phyloP scores from a whole-genome alignment of 139 green algal species.

The Micractinium conductrix region DNA sequence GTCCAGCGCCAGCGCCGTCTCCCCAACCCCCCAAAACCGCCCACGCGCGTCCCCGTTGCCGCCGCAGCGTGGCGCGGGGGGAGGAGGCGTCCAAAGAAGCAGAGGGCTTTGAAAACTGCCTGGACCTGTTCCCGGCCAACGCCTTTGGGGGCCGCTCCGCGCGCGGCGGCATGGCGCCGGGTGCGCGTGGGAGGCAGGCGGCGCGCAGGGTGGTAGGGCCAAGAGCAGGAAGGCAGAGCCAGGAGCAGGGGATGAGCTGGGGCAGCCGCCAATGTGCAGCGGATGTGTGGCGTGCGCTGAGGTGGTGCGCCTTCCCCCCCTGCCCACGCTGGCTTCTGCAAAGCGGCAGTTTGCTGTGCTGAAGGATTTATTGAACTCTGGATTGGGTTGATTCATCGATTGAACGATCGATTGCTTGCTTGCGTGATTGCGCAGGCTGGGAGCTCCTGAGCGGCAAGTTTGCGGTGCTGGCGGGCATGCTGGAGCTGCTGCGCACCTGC shows the following conservation, averaged over 20 bases:
- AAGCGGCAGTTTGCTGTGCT: neutral
- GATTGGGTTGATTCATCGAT: neutral
- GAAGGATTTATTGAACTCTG: neutral
- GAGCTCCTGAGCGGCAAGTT: conserved; percentile 52
- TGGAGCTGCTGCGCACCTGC: conserved; percentile 79
- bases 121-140: conserved; percentile 79
- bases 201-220: too few species aligned
- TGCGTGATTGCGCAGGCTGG: conserved; percentile 23
- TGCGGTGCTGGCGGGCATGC: conserved; percentile 84
- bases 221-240: too few species aligned
- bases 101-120: conserved; percentile 80
- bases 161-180: conserved; percentile 54
- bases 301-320: neutral
- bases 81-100: conserved; percentile 36
- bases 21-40: too few species aligned
- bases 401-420: neutral
- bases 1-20: too few species aligned
- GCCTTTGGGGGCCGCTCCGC: conserved; percentile 81
- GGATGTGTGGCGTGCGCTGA: neutral
- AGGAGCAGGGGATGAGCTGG: too few species aligned
- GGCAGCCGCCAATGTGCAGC: too few species aligned
- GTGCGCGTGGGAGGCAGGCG: neutral
- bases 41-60: too few species aligned
- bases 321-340: neutral
- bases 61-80: too few species aligned